phyloP scores from a whole-genome alignment of 805 yeast species.

The Candida ipomoeae region DNA sequence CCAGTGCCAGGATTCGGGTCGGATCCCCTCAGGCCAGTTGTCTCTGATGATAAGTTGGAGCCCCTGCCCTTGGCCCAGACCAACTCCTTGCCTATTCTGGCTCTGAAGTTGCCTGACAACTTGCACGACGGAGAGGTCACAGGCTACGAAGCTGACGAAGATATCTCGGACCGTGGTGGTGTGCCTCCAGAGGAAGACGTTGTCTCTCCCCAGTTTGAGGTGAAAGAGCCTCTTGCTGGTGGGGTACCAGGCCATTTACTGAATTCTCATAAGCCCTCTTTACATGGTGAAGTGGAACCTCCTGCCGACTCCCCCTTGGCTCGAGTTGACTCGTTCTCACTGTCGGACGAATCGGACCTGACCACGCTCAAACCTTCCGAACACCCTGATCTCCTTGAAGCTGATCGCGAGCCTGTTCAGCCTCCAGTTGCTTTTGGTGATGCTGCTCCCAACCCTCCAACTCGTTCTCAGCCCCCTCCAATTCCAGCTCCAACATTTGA shows the following conservation, averaged over 20 bases:
- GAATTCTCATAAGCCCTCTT: not conserved
- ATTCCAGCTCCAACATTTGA: conserved; percentile 15
- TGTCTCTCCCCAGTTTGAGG: not conserved
- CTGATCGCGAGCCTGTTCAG: not conserved
- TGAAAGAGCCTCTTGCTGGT: not conserved
- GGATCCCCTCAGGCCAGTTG: not conserved
- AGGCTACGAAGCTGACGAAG: conserved; percentile 72
- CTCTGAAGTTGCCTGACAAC: not conserved
- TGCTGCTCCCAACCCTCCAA: not conserved
- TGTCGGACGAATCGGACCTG: conserved; percentile 2
- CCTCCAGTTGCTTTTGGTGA: conserved; percentile 13
- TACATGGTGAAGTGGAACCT: conserved; percentile 6
- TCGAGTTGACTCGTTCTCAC: conserved; percentile 2
- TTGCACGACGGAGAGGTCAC: conserved; percentile 33
- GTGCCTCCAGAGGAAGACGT: conserved; percentile 2
- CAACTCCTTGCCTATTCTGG: not conserved
- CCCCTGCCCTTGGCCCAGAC: not conserved
- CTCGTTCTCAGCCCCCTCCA: conserved; percentile 1
- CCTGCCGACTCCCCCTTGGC: conserved; percentile 10
- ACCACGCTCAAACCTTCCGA: not conserved
- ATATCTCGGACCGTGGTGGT: conserved; percentile 29
- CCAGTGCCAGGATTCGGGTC: not conserved
- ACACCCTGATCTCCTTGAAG: not conserved
- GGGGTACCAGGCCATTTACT: not conserved
- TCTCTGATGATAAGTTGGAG: not conserved